These are phyloP conservation scores for Panellus pusillus DNA, from an alignment of 768 basidiomycete genomes.

Conservation along the genomic window DNA sequence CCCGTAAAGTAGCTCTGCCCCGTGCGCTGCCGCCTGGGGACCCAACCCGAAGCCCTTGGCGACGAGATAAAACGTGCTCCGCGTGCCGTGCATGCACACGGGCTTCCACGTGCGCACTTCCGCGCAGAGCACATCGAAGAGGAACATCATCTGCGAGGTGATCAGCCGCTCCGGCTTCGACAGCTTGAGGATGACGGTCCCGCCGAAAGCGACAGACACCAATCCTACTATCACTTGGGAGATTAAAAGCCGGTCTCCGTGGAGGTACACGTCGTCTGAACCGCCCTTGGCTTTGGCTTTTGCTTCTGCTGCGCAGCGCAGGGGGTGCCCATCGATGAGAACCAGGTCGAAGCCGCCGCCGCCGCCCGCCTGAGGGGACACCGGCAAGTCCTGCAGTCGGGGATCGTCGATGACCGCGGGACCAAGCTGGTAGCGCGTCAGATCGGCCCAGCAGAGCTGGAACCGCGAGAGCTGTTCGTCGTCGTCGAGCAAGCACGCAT, in stretches of 20 bases:
- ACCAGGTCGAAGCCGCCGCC: slow-evolving; percentile 28
- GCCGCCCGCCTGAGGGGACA: not conserved
- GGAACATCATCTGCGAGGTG: slow-evolving; percentile 30
- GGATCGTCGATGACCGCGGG: slow-evolving; percentile 25
- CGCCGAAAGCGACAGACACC: slow-evolving; percentile 22
- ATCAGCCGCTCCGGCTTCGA: slow-evolving; percentile 28
- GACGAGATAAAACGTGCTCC: slow-evolving; percentile 32
- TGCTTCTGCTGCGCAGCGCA: slow-evolving; percentile 21
- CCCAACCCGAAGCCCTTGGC: slow-evolving; percentile 29
- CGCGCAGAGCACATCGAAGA: slow-evolving; percentile 29
- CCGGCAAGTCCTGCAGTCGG: slow-evolving; percentile 17
- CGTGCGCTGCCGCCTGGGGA: not conserved
- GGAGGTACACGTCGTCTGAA: slow-evolving; percentile 3
- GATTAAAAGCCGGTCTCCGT: slow-evolving; percentile 28
- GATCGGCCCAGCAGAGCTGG: slow-evolving; percentile 26
- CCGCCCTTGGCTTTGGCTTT: not conserved
- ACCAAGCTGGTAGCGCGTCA: slow-evolving; percentile 32
- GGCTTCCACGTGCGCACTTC: slow-evolving; percentile 30
- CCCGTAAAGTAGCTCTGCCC: slow-evolving; percentile 14
- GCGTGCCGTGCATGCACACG: slow-evolving; percentile 28
- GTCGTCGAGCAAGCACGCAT: slow-evolving; percentile 25
- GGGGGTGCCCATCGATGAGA: slow-evolving; percentile 34
- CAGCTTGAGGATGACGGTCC: slow-evolving; percentile 33
- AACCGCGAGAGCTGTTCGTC: slow-evolving; percentile 23
- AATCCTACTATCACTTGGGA: slow-evolving; percentile 33